A percentile compares a stretch with the other conserved stretches of the same genome.
These are phyloP conservation scores for Senecio squalidus DNA, from an alignment of 140 eudicot genomes.

Conservation along the genomic window DNA sequence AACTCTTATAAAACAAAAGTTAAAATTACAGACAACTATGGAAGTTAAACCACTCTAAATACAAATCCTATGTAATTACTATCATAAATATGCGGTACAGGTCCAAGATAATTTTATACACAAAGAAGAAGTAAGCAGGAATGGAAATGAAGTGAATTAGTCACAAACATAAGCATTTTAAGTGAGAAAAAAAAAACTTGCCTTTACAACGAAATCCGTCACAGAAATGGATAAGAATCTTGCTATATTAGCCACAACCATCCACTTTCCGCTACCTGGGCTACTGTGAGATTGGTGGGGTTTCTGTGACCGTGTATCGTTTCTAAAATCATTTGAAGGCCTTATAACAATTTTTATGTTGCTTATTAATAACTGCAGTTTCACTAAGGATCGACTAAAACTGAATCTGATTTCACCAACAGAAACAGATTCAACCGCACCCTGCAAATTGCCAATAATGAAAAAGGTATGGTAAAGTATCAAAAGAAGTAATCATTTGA, in stretches of 20 bases:
- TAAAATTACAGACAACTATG: no score
- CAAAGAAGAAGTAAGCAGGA: no score
- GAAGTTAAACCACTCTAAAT: no score
- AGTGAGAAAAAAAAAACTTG: constrained; percentile 13
- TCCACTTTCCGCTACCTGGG: constrained; percentile 91
- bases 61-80: no score
- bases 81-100: no score
- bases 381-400: constrained; percentile 84
- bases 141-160: no score
- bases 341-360: constrained; percentile 84
- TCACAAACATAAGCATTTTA: not conserved
- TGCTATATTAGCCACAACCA: constrained; percentile 82
- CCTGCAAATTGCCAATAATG: no score
- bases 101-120: no score
- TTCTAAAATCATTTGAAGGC: constrained; percentile 44
- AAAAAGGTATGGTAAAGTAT: no score
- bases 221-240: constrained; percentile 80
- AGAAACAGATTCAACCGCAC: constrained; percentile 79
- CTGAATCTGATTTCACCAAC: constrained; percentile 96
- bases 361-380: constrained; percentile 67
- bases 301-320: constrained; percentile 45
- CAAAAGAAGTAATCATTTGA: no score
- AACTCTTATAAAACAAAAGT: constrained; percentile 15
- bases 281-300: constrained; percentile 54
- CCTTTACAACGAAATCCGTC: constrained; percentile 80